phyloP scores from a whole-genome alignment of 805 yeast genomes.

The Monosporozyma unispora region DNA sequence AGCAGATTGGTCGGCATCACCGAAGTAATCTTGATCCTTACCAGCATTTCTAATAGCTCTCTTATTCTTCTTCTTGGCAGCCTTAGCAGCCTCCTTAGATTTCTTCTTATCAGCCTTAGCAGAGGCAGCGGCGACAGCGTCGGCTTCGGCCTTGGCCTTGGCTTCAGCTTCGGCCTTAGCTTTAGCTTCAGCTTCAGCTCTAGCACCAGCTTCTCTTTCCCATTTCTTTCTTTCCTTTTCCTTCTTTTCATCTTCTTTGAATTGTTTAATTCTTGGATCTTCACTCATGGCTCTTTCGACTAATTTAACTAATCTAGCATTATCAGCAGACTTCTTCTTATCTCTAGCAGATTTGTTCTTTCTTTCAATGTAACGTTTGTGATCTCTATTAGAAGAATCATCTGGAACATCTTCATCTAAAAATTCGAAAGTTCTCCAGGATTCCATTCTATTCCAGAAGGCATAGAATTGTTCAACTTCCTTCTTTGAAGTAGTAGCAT shows the following conservation, averaged over 20 bases:
- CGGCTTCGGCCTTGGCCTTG: constrained; percentile 68
- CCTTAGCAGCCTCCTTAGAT: constrained; percentile 88
- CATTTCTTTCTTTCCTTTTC: constrained; percentile 92
- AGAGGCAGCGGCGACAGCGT: constrained; percentile 49
- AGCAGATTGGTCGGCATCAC: constrained; percentile 56
- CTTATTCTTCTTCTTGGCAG: constrained; percentile 92
- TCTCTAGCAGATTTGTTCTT: constrained; percentile 94
- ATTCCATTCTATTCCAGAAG: constrained; percentile 89
- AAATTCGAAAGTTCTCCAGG: constrained; percentile 98
- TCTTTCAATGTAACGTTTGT: constrained; percentile 96
- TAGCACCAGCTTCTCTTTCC: constrained; percentile 96
- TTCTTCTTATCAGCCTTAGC: constrained; percentile 78
- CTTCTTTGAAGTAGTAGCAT: constrained; percentile 53
- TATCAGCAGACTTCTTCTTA: constrained; percentile 96
- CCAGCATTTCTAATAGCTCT: constrained; percentile 73
- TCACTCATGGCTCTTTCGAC: constrained; percentile 82
- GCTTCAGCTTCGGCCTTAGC: constrained; percentile 84
- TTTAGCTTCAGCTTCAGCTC: constrained; percentile 93
- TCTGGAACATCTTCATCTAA: constrained; percentile 99
- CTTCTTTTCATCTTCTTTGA: constrained; percentile 89
- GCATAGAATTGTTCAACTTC: constrained; percentile 83
- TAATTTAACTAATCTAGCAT: constrained; percentile 73
- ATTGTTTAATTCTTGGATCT: constrained; percentile 90
- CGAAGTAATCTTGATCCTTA: constrained; percentile 79
- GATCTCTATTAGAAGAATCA: constrained; percentile 98